phyloP scores from a whole-genome alignment of 441 rosid genomes.

The Populus hybrid region DNA sequence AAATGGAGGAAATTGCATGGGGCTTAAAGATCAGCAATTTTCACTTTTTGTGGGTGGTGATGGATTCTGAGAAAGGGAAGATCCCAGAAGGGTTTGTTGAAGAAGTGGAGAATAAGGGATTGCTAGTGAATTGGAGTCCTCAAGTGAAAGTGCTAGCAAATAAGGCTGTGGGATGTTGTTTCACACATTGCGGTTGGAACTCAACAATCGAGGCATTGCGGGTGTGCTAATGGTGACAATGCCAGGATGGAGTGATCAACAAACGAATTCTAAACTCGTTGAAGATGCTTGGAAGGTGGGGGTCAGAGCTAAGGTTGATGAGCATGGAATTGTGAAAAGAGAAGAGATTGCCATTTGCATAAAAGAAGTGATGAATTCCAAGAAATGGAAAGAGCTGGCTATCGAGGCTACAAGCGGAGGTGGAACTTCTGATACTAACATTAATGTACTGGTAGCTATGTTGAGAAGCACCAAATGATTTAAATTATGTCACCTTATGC shows the following conservation, averaged over 20 bases:
- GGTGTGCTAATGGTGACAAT: slow-evolving; percentile 61
- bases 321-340: slow-evolving; percentile 39
- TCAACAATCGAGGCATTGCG: slow-evolving; percentile 52
- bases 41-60: slow-evolving; percentile 49
- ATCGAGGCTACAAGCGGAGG: no score
- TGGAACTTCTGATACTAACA: no score
- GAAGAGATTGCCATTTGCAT: slow-evolving; percentile 42
- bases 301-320: slow-evolving; percentile 38
- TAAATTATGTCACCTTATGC: no score
- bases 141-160: slow-evolving; percentile 47
- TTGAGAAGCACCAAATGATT: no score
- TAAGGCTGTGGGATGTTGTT: slow-evolving; percentile 45
- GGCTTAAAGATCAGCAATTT: slow-evolving; percentile 29
- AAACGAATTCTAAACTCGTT: no score
- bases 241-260: slow-evolving; percentile 71
- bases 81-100: slow-evolving; percentile 24
- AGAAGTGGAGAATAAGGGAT: slow-evolving; percentile 27
- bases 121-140: slow-evolving; percentile 51
- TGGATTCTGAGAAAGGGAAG: slow-evolving; percentile 33
- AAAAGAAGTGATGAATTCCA: slow-evolving; percentile 41
- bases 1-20: slow-evolving; percentile 46
- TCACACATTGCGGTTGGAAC: slow-evolving; percentile 65
- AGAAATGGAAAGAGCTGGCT: slow-evolving; percentile 45
- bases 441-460: no score
- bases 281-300: slow-evolving; percentile 64